phyloP scores from a whole-genome alignment of 192 early-diverging fungal genomes.

The Coemansia sp. region DNA sequence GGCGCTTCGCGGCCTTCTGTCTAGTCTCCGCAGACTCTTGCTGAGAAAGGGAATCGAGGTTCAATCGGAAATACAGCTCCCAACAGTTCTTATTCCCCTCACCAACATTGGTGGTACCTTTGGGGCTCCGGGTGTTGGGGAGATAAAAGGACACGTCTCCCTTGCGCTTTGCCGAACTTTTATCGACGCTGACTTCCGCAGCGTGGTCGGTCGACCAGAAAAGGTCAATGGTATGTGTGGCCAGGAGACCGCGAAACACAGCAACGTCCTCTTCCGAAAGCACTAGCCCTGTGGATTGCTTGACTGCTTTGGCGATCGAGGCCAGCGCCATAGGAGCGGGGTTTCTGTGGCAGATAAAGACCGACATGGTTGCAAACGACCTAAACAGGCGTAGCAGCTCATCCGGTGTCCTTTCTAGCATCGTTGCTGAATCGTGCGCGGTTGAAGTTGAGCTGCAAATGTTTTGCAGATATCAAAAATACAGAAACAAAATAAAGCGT shows the following conservation, averaged over 20 bases:
- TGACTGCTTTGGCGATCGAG: constrained; percentile 1
- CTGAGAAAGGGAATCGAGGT: no score
- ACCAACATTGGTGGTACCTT: no score
- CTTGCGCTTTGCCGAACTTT: background rate
- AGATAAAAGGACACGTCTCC: background rate
- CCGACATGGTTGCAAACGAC: constrained; percentile 20
- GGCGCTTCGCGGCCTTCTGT: no score
- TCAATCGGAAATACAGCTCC: no score
- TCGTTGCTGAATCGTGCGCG: no score
- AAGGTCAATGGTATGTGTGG: constrained; percentile 9
- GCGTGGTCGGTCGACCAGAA: constrained; percentile 4
- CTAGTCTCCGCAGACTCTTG: no score
- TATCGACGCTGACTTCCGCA: background rate
- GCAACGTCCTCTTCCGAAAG: constrained; percentile 15
- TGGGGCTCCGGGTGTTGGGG: no score
- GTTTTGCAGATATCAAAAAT: no score
- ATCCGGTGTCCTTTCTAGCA: background rate
- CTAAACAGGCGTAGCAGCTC: constrained; percentile 4
- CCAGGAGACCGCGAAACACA: constrained; percentile 12
- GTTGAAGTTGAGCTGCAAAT: no score
- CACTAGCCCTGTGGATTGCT: background rate
- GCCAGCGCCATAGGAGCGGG: constrained; percentile 6
- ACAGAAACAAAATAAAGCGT: no score
- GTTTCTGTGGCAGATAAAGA: constrained; percentile 13
- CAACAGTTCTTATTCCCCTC: no score